These are phyloP conservation scores for Naganishia sp. DNA, from an alignment of 1,284 basidiomycete genomes.

Conservation along the genomic window DNA sequence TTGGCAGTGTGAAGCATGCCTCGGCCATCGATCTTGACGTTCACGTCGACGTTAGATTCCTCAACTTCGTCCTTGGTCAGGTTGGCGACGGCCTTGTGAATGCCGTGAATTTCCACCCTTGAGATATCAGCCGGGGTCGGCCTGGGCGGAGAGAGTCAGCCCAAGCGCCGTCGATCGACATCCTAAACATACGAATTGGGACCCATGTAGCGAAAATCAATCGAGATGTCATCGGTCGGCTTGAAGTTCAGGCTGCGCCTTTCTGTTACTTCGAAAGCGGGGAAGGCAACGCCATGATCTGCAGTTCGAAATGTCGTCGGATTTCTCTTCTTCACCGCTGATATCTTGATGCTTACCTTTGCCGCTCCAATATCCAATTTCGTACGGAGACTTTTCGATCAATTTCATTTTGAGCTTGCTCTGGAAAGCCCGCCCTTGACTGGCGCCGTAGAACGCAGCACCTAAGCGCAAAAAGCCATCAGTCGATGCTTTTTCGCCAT, in stretches of 20 bases:
- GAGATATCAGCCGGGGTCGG: constrained; percentile 57
- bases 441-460: constrained; percentile 89
- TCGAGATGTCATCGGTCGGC: constrained; percentile 29
- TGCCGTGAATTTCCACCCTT: constrained; percentile 41
- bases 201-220: constrained; percentile 20
- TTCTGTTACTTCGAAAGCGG: constrained; percentile 13
- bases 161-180: constrained; percentile 63
- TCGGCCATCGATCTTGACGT: constrained; percentile 75
- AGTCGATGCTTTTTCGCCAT: not conserved
- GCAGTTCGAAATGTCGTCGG: not conserved
- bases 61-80: constrained; percentile 42
- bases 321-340: constrained; percentile 31
- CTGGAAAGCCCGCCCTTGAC: constrained; percentile 85
- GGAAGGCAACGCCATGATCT: constrained; percentile 30
- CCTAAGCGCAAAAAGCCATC: constrained; percentile 47
- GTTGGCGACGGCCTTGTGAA: constrained; percentile 45
- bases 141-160: constrained; percentile 64
- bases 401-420: constrained; percentile 86
- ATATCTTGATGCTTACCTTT: constrained; percentile 3
- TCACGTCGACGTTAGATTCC: constrained; percentile 68
- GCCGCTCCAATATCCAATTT: constrained; percentile 55
- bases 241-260: constrained; percentile 35
- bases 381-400: constrained; percentile 69
- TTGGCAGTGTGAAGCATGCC: constrained; percentile 73
- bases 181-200: constrained; percentile 57